phyloP scores from a whole-genome alignment of 192 early-diverging fungal species.

The Phlyctochytrium arcticum region DNA sequence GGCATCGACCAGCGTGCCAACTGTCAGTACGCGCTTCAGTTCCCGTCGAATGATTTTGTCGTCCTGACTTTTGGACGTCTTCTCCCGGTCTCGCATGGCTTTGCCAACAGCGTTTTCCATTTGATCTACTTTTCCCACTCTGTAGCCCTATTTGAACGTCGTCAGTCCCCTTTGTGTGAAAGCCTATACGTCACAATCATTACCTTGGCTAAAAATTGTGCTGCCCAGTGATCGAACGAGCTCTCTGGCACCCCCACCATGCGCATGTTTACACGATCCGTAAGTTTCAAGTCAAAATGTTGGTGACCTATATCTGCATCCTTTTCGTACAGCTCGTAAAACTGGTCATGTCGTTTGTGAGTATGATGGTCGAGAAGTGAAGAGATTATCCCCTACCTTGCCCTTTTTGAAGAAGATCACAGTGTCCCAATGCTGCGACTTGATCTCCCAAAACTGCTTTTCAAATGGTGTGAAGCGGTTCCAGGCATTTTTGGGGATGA shows the following conservation, averaged over 20 bases:
- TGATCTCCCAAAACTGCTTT: constrained; percentile 99
- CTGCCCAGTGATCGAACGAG: constrained; percentile 86
- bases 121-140: constrained; percentile 96
- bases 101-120: constrained; percentile 94
- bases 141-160: constrained; percentile 91
- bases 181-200: no score
- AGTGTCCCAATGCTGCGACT: constrained; percentile 87
- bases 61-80: constrained; percentile 32
- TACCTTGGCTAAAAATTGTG: constrained; percentile 23
- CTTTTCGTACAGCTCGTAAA: constrained; percentile 91
- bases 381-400: constrained; percentile 62
- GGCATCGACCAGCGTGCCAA: constrained; percentile 87
- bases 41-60: constrained; percentile 83
- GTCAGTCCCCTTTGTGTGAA: no score
- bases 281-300: constrained; percentile 93
- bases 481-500: constrained; percentile 78
- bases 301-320: constrained; percentile 96
- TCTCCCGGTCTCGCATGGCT: constrained; percentile 75
- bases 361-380: background rate
- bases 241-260: constrained; percentile 98
- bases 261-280: constrained; percentile 96
- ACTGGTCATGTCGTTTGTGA: no score
- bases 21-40: constrained; percentile 80
- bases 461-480: constrained; percentile 90
- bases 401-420: constrained; percentile 99